Evolutionary conservation across 2,329 filamentous ascomycete genomes (phyloP).

Genomic region (Byssochlamys sp.): DNA sequence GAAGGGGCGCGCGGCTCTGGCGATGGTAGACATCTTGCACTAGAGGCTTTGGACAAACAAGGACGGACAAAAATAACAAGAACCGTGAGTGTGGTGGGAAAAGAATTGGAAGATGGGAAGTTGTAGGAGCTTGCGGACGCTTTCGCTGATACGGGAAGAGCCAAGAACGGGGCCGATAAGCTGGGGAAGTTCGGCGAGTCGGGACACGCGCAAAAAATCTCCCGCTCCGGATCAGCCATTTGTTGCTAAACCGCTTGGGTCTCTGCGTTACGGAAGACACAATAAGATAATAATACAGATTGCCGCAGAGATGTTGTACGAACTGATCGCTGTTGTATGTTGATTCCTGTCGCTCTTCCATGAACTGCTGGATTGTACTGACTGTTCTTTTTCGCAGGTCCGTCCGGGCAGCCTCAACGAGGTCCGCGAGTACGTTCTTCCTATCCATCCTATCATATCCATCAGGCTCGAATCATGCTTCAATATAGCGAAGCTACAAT

Average conservation of each 20-base stretch:
- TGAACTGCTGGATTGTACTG: background rate
- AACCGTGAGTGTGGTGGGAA: conserved; percentile 3
- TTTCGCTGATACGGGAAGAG: background rate
- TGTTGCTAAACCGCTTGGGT: background rate
- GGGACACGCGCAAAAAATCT: background rate
- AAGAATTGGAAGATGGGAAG: conserved; percentile 3
- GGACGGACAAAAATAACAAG: background rate
- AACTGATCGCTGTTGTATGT: conserved; percentile 87
- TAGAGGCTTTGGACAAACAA: background rate
- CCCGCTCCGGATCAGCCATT: background rate
- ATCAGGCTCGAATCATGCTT: background rate
- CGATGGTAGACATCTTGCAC: conserved; percentile 29
- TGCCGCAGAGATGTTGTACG: conserved; percentile 71
- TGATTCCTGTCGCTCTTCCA: background rate
- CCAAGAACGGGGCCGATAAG: background rate
- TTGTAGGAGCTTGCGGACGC: background rate
- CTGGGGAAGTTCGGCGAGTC: background rate
- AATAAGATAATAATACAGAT: background rate
- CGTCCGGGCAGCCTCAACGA: conserved; percentile 80
- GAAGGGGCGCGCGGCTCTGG: conserved; percentile 27
- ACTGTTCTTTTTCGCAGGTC: conserved; percentile 50
- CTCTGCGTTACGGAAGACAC: background rate
- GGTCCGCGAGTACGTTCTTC: conserved; percentile 74
- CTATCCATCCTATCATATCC: conserved; percentile 2
- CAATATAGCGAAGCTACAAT: background rate